Evolutionary conservation across 2,329 filamentous ascomycete species (phyloP).

Genomic region (Piedraia hortae): DNA sequence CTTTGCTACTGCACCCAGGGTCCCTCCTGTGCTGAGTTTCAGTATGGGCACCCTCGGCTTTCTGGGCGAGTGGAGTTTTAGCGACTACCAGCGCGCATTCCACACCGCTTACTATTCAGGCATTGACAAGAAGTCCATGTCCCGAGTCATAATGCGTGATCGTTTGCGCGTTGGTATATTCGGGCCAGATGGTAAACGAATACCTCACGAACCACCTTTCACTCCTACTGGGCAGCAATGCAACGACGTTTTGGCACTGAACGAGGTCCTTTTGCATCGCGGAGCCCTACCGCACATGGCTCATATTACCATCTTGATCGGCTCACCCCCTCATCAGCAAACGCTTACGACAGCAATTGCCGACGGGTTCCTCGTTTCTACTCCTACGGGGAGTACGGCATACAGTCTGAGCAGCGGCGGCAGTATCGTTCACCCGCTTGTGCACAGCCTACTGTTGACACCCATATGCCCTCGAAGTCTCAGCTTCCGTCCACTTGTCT

Average conservation of each 20-base stretch:
- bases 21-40: slow-evolving; percentile 80
- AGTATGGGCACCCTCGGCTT: slow-evolving; percentile 94
- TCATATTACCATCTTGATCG: slow-evolving; percentile 74
- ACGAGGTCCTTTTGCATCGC: slow-evolving; percentile 82
- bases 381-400: slow-evolving; percentile 80
- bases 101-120: slow-evolving; percentile 56
- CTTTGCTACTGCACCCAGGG: slow-evolving; percentile 52
- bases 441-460: slow-evolving; percentile 66
- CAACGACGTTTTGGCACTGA: slow-evolving; percentile 44
- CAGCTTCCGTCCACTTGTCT: slow-evolving; percentile 69
- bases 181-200: slow-evolving; percentile 32
- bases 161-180: slow-evolving; percentile 68
- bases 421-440: slow-evolving; percentile 78
- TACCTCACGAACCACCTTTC: slow-evolving; percentile 11
- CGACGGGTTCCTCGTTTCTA: slow-evolving; percentile 82
- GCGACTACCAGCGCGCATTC: slow-evolving; percentile 76
- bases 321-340: slow-evolving; percentile 28
- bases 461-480: slow-evolving; percentile 83
- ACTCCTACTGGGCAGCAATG: slow-evolving; percentile 11
- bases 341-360: slow-evolving; percentile 85
- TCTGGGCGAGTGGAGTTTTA: slow-evolving; percentile 86
- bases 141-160: slow-evolving; percentile 61
- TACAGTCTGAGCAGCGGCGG: slow-evolving; percentile 86
- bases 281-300: slow-evolving; percentile 74
- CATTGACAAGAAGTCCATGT: slow-evolving; percentile 6